phyloP scores from a whole-genome alignment of 805 yeast species.

The Lipomyces lipofer region DNA sequence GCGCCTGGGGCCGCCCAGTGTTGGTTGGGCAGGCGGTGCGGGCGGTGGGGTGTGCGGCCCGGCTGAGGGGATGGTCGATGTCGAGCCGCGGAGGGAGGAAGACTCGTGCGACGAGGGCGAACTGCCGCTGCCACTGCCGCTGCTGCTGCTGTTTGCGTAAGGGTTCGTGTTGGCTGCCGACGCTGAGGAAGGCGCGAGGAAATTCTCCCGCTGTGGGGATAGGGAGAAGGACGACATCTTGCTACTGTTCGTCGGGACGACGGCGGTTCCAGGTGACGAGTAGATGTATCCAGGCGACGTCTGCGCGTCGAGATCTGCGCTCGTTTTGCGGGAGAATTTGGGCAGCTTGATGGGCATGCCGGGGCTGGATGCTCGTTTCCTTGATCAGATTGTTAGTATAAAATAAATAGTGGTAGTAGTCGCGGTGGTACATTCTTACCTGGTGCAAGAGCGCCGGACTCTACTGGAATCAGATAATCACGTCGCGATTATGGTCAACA shows the following conservation, averaged over 20 bases:
- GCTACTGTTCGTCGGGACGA: no score
- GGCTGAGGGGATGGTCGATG: conserved; percentile 3
- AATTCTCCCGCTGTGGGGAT: background rate
- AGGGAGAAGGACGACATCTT: no score
- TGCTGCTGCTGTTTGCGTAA: no score
- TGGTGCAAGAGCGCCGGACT: no score
- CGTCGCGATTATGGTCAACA: no score
- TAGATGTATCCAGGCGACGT: background rate
- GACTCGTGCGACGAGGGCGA: background rate
- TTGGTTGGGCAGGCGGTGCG: background rate
- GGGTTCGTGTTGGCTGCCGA: background rate
- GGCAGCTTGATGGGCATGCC: conserved; percentile 8
- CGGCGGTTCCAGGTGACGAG: background rate
- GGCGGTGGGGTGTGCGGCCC: conserved; percentile 9
- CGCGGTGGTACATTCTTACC: no score
- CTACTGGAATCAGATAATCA: no score
- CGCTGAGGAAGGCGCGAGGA: background rate
- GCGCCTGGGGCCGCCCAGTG: background rate
- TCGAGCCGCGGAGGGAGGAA: background rate
- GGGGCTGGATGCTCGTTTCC: no score
- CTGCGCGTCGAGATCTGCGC: conserved; percentile 5
- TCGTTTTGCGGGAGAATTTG: conserved; percentile 5
- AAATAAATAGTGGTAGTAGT: no score
- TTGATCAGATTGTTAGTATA: no score
- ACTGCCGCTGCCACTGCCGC: background rate